These are phyloP conservation scores for Pseudotsuga menziesii DNA, from an alignment of 75 land plant species.

Conservation along the genomic window DNA sequence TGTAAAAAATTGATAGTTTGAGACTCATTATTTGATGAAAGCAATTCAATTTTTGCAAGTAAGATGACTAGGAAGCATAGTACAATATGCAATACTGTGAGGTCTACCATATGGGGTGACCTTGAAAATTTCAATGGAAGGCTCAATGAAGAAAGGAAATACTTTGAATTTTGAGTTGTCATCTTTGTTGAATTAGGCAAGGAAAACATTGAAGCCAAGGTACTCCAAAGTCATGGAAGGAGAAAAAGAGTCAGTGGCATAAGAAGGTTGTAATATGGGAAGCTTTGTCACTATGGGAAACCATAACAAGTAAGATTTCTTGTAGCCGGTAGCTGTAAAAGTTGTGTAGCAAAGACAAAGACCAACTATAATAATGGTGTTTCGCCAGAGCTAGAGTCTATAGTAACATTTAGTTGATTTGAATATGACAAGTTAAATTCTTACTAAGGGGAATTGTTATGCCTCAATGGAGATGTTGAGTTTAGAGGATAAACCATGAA, in stretches of 20 bases:
- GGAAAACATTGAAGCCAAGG: background rate
- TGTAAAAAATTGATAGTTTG: background rate
- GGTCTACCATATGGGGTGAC: background rate
- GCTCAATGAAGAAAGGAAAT: background rate
- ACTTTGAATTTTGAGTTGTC: background rate
- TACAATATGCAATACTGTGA: background rate
- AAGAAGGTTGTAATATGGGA: background rate
- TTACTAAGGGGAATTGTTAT: background rate
- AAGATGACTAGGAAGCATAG: background rate
- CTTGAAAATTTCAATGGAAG: constrained; percentile 4
- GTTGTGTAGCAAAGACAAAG: background rate
- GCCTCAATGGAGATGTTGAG: background rate
- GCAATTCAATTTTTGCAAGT: background rate
- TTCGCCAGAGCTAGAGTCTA: background rate
- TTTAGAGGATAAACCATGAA: background rate
- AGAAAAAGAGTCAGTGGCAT: background rate
- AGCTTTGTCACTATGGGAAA: background rate
- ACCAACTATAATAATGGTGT: background rate
- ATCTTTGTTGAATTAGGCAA: background rate
- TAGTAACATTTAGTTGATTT: background rate
- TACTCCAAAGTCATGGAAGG: background rate
- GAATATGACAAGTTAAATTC: background rate
- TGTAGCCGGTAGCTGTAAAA: background rate
- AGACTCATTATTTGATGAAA: background rate
- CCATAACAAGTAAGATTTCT: background rate